These are phyloP conservation scores for Chlamydomonas schloesseri DNA, from an alignment of 139 green algal species.

Conservation along the genomic window DNA sequence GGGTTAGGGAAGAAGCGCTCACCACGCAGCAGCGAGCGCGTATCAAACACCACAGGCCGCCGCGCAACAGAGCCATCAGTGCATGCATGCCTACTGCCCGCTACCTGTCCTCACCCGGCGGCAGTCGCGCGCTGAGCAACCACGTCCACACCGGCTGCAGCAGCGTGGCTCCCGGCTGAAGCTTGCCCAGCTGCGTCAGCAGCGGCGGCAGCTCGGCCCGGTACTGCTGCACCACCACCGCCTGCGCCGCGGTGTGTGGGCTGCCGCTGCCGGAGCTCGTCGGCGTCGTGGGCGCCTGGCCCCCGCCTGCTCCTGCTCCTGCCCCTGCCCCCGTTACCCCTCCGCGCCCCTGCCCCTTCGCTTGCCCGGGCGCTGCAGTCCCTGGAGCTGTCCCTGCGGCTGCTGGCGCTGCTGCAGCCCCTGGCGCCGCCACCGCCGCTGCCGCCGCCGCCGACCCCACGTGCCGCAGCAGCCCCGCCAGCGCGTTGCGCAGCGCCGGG, in stretches of 20 bases:
- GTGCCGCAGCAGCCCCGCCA: neutral
- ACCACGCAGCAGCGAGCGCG: too few relatives aligned
- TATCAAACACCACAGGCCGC: too few relatives aligned
- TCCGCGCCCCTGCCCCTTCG: neutral
- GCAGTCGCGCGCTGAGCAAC: constrained; percentile 22
- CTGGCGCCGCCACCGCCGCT: neutral
- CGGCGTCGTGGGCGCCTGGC: neutral
- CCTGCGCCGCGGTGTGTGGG: too few relatives aligned
- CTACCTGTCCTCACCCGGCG: neutral
- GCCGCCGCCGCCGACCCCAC: neutral
- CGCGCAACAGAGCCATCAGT: too few relatives aligned
- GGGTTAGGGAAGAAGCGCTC: too few relatives aligned
- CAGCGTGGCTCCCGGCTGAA: neutral
- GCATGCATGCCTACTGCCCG: neutral
- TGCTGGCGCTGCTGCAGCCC: neutral
- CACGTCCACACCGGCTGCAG: constrained; percentile 40
- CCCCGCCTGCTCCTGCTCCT: neutral
- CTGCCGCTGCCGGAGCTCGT: neutral
- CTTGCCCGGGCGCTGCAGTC: too few relatives aligned
- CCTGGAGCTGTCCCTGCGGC: neutral
- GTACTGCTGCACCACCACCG: too few relatives aligned
- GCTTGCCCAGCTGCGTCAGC: constrained; percentile 10
- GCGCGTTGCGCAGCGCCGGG: constrained; percentile 14
- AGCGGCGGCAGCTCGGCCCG: neutral
- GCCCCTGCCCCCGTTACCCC: neutral